Evolutionary conservation across 257 asterid genomes (phyloP).

Genomic region (Salvia rosmarinus): DNA sequence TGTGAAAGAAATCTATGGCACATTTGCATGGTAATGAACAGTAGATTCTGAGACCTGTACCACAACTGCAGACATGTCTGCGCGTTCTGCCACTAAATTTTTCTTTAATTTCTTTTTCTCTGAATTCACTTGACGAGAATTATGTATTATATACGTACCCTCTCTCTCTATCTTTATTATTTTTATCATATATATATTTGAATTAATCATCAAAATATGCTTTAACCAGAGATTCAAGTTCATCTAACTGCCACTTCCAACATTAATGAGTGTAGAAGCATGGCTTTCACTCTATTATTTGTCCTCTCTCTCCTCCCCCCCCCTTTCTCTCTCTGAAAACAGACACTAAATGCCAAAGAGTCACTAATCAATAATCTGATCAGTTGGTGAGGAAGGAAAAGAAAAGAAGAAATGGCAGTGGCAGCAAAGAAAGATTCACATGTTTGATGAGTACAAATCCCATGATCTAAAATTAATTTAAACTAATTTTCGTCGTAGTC

Average conservation of each 20-base stretch:
- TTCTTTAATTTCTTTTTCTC: constrained; percentile 23
- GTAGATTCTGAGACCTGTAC: constrained; percentile 51
- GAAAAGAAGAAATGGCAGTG: constrained; percentile 1
- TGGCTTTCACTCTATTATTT: constrained; percentile 52
- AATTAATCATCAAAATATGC: constrained; percentile 23
- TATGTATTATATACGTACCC: constrained; percentile 28
- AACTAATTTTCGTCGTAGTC: constrained; percentile 1
- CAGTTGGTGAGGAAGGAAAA: constrained; percentile 15
- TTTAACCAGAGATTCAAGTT: constrained; percentile 41
- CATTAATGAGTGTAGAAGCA: constrained; percentile 49
- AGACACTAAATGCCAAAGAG: constrained; percentile 53
- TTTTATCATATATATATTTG: not conserved
- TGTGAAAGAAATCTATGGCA: constrained; percentile 45
- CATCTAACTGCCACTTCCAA: constrained; percentile 49
- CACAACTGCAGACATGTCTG: constrained; percentile 41
- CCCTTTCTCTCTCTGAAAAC: not conserved
- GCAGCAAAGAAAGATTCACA: constrained; percentile 40
- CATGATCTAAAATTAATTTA: not conserved
- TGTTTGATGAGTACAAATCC: constrained; percentile 17
- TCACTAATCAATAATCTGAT: constrained; percentile 50
- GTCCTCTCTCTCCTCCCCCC: constrained; percentile 38
- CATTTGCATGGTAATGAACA: constrained; percentile 45
- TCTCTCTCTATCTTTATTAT: not conserved
- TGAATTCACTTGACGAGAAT: constrained; percentile 49
- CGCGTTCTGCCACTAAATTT: constrained; percentile 30